A percentile compares a stretch with the other conserved stretches of the same genome.
phyloP scores from a whole-genome alignment of 345 rosid species.

The Hevea brasiliensis region DNA sequence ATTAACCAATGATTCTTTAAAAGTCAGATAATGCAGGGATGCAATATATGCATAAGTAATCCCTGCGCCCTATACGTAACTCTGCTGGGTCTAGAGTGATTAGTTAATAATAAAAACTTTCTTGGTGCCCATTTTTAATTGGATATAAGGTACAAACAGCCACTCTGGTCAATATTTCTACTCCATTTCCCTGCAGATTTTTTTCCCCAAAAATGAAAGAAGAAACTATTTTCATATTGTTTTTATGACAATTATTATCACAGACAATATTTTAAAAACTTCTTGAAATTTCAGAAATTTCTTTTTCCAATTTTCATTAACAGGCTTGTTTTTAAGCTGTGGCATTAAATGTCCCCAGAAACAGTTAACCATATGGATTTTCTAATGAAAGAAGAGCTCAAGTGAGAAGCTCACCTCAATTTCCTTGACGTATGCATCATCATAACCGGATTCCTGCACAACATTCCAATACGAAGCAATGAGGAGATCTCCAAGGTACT shows the following conservation, averaged over 20 bases:
- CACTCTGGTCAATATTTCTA: background rate
- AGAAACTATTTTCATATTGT: no score
- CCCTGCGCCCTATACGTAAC: background rate
- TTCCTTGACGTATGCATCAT: constrained; percentile 73
- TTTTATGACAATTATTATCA: background rate
- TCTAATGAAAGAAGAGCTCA: background rate
- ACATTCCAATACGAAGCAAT: constrained; percentile 69
- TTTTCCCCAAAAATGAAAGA: background rate
- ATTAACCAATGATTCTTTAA: background rate
- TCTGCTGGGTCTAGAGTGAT: background rate
- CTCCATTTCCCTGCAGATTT: background rate
- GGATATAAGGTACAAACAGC: background rate
- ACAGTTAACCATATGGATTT: background rate
- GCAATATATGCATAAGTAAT: no score
- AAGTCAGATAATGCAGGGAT: no score
- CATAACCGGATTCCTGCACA: constrained; percentile 73
- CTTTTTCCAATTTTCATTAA: background rate
- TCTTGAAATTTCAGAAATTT: no score
- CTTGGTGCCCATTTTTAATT: background rate
- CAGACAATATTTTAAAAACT: background rate
- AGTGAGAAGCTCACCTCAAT: constrained; percentile 62
- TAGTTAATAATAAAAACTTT: background rate
- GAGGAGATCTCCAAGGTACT: constrained; percentile 84
- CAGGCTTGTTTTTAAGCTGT: background rate
- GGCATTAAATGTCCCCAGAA: no score